phyloP scores from a whole-genome alignment of 805 yeast species.

The Ogataea glucozyma region DNA sequence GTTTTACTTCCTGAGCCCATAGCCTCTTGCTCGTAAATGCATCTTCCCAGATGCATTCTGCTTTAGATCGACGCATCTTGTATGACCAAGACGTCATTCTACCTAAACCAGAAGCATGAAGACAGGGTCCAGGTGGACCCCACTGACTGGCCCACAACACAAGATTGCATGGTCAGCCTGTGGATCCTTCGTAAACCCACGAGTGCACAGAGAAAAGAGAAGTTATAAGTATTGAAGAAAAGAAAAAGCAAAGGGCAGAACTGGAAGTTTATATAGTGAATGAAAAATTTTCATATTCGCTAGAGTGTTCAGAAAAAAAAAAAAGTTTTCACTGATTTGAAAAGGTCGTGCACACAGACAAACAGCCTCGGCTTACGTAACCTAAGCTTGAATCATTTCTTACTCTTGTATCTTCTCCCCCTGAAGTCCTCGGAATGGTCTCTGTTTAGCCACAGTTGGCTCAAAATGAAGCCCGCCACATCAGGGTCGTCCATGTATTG shows the following conservation, averaged over 20 bases:
- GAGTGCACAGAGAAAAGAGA: too few species aligned
- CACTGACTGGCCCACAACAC: background rate
- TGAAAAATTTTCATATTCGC: background rate
- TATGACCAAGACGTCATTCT: background rate
- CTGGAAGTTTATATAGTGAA: background rate
- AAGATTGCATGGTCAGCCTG: too few species aligned
- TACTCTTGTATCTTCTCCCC: background rate
- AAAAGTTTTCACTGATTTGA: background rate
- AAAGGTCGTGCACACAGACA: background rate
- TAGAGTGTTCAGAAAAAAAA: background rate
- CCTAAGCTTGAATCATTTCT: background rate
- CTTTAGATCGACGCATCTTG: slow-evolving; percentile 3
- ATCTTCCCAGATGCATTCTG: slow-evolving; percentile 14
- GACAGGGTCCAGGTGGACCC: background rate
- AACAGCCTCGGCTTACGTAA: slow-evolving; percentile 1
- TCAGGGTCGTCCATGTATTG: slow-evolving; percentile 86
- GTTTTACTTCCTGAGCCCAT: background rate
- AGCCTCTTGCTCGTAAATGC: background rate
- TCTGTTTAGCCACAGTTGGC: slow-evolving; percentile 45
- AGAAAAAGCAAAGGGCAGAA: background rate
- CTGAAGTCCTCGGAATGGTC: slow-evolving; percentile 1
- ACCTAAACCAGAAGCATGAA: slow-evolving; percentile 5
- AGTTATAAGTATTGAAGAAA: too few species aligned
- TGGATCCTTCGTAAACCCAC: too few species aligned
- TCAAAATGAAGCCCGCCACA: slow-evolving; percentile 75